Evolutionary conservation across 495 filamentous ascomycete genomes (phyloP).

Genomic region (Durotheca rogersii): DNA sequence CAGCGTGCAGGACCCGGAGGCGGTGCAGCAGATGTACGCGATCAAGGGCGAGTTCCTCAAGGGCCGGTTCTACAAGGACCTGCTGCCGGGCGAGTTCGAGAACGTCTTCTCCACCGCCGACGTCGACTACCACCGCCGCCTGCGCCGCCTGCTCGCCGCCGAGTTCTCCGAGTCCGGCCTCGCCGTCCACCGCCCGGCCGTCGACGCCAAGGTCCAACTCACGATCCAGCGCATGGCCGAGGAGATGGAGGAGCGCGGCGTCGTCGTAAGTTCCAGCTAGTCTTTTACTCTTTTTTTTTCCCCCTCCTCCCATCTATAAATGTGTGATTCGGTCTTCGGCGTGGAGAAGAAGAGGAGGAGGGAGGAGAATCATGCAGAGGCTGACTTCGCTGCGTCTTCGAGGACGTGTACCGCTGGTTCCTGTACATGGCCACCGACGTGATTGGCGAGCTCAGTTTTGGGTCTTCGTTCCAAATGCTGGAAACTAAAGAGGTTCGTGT

Average conservation of each 20-base stretch:
- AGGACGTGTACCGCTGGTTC: slow-evolving; percentile 59
- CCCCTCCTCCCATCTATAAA: no score
- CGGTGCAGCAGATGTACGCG: slow-evolving; percentile 44
- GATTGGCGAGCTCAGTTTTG: slow-evolving; percentile 58
- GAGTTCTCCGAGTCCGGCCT: slow-evolving; percentile 30
- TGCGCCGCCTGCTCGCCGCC: slow-evolving; percentile 26
- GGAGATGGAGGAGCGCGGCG: slow-evolving; percentile 28
- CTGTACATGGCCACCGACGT: slow-evolving; percentile 59
- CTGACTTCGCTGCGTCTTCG: background rate
- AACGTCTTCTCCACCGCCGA: slow-evolving; percentile 27
- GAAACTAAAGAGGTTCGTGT: slow-evolving; percentile 47
- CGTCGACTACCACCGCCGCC: slow-evolving; percentile 22
- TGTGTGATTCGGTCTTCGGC: no score
- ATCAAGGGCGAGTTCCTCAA: slow-evolving; percentile 35
- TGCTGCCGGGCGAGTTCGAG: slow-evolving; percentile 11
- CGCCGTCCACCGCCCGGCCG: slow-evolving; percentile 6
- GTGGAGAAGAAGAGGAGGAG: no score
- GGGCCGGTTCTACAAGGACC: slow-evolving; percentile 18
- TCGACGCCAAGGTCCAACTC: slow-evolving; percentile 30
- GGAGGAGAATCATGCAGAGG: background rate
- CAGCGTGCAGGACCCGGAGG: slow-evolving; percentile 40
- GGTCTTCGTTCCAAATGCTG: slow-evolving; percentile 57
- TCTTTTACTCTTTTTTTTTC: no score
- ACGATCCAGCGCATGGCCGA: slow-evolving; percentile 28
- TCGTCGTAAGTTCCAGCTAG: slow-evolving; percentile 14